Evolutionary conservation across 2,329 filamentous ascomycete genomes (phyloP).

Genomic region (Cytospora piceicola): DNA sequence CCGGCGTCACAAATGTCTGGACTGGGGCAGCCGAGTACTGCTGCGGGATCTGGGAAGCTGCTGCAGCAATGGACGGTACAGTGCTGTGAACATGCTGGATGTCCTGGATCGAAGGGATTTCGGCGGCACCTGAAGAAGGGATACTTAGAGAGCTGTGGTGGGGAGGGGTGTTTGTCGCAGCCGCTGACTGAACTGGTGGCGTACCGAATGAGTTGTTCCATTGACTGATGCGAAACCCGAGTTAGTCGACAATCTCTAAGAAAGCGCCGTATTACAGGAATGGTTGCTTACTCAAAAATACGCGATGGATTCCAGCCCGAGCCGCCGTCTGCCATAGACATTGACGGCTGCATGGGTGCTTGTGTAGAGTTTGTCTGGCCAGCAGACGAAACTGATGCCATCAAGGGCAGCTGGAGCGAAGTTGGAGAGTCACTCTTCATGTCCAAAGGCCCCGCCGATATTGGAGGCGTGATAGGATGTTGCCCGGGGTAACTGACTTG

Average conservation of each 20-base stretch:
- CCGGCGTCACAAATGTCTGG: conserved; percentile 66
- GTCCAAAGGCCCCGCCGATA: conserved; percentile 73
- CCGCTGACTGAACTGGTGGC: conserved; percentile 54
- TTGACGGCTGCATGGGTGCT: conserved; percentile 55
- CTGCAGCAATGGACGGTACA: conserved; percentile 43
- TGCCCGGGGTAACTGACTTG: conserved; percentile 67
- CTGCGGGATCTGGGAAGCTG: conserved; percentile 43
- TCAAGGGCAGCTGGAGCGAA: conserved; percentile 72
- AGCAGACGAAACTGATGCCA: conserved; percentile 48
- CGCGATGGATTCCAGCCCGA: conserved; percentile 81
- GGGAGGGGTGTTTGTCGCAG: conserved; percentile 45
- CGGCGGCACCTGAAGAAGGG: conserved; percentile 56
- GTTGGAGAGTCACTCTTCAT: conserved; percentile 75
- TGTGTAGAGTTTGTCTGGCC: conserved; percentile 55
- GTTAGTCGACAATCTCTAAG: conserved; percentile 31
- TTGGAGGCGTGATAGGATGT: conserved; percentile 79
- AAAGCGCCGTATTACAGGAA: conserved; percentile 11
- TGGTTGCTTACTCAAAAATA: conserved; percentile 80
- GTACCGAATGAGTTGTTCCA: conserved; percentile 95
- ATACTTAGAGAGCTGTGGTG: conserved; percentile 57
- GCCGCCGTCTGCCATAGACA: conserved; percentile 62
- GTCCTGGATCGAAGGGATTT: conserved; percentile 58
- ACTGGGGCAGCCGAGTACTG: conserved; percentile 59
- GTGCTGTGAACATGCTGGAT: conserved; percentile 53
- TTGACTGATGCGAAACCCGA: conserved; percentile 61